Conservation (phyloP, 805 yeast genomes). For the Geotrichum ghanense region DNA sequence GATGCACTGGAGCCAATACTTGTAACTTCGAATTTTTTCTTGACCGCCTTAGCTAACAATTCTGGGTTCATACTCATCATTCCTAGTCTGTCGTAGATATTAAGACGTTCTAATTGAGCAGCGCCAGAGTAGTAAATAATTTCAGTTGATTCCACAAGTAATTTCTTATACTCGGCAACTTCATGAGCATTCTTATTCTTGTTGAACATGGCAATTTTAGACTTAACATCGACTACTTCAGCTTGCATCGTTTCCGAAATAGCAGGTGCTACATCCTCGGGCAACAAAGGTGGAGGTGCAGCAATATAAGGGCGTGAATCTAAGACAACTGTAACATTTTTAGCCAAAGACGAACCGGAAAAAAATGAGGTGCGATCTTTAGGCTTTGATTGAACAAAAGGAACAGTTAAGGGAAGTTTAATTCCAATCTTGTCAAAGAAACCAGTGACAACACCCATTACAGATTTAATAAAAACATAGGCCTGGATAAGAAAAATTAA, state of each 20-base stretch:
- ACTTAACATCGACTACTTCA: not conserved
- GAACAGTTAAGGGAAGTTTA: not conserved
- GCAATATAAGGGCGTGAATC: conserved; percentile 1
- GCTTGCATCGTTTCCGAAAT: conserved; percentile 1
- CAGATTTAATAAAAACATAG: not conserved
- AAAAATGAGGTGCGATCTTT: not conserved
- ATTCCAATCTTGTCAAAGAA: not conserved
- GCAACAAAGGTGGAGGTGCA: conserved; percentile 4
- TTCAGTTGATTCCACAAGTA: conserved; percentile 4
- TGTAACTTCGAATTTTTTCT: not conserved
- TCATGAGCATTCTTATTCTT: not conserved
- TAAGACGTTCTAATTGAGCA: conserved; percentile 1
- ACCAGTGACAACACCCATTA: not conserved
- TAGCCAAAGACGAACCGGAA: conserved; percentile 4
- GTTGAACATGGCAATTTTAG: not conserved
- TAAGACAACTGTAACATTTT: not conserved
- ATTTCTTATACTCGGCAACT: conserved; percentile 1
- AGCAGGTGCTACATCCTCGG: conserved; percentile 1
- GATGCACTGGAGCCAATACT: conserved; percentile 6
- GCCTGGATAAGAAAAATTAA: not conserved
- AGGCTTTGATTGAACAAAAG: not conserved
- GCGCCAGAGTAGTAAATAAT: conserved; percentile 6
- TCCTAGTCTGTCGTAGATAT: conserved; percentile 6
- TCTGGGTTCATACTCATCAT: conserved; percentile 4
- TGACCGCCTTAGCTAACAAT: not conserved